A percentile compares a stretch with the other conserved stretches of the same genome.
Evolutionary conservation across 805 yeast species (phyloP).

Genomic region (Yamadazyma kitorensis): DNA sequence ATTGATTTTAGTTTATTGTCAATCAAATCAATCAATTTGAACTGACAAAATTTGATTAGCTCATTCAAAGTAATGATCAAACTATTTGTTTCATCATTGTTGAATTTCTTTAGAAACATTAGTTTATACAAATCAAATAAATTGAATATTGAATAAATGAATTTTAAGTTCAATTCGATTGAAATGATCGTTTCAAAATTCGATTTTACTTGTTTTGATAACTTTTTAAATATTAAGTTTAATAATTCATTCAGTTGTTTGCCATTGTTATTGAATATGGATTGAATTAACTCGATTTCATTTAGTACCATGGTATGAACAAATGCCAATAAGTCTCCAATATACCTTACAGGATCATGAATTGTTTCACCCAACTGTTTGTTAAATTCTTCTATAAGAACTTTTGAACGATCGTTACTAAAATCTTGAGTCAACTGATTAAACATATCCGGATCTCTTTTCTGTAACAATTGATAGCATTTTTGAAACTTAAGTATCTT

Average conservation of each 20-base stretch:
- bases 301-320: slow-evolving; percentile 82
- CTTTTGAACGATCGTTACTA: slow-evolving; percentile 65
- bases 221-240: slow-evolving; percentile 48
- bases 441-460: slow-evolving; percentile 47
- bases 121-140: slow-evolving; percentile 64
- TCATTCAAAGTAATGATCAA: slow-evolving; percentile 20
- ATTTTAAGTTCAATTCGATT: slow-evolving; percentile 56
- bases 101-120: slow-evolving; percentile 57
- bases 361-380: slow-evolving; percentile 47
- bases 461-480: slow-evolving; percentile 27
- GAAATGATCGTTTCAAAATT: slow-evolving; percentile 67
- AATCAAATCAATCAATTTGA: slow-evolving; percentile 24
- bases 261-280: slow-evolving; percentile 47
- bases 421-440: slow-evolving; percentile 59
- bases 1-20: slow-evolving; percentile 31
- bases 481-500: slow-evolving; percentile 27
- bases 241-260: slow-evolving; percentile 32
- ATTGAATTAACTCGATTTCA: slow-evolving; percentile 73
- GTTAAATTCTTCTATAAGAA: slow-evolving; percentile 64
- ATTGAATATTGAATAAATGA: slow-evolving; percentile 57
- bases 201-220: slow-evolving; percentile 59
- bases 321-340: slow-evolving; percentile 87
- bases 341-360: slow-evolving; percentile 76
- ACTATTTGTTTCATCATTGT: slow-evolving; percentile 10
- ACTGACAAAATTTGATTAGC: slow-evolving; percentile 24